phyloP scores from a whole-genome alignment of 148 eudicot genomes.

The Diospyros kaki region DNA sequence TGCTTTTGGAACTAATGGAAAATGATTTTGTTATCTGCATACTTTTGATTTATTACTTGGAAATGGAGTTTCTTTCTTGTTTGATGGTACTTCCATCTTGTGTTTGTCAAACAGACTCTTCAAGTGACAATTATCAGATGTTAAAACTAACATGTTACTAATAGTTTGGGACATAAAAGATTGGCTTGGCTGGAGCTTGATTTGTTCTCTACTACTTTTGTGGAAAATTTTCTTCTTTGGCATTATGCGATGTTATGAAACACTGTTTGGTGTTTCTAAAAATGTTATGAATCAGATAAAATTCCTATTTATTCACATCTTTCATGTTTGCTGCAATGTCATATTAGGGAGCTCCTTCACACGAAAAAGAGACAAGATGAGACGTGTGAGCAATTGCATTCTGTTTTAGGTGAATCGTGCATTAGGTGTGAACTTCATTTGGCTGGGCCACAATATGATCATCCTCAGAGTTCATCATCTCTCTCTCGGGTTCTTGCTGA shows the following conservation, averaged over 20 bases:
- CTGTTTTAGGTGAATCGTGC: slow-evolving; percentile 71
- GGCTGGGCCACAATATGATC: slow-evolving; percentile 36
- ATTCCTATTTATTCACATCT: background rate
- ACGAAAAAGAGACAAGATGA: slow-evolving; percentile 63
- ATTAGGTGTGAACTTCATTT: slow-evolving; percentile 63
- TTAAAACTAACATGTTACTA: too few species aligned
- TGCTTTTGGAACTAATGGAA: too few species aligned
- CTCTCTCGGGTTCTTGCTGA: slow-evolving; percentile 63
- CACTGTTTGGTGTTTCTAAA: background rate
- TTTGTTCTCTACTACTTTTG: background rate
- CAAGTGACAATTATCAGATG: too few species aligned
- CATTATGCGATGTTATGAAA: background rate
- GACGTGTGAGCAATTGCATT: slow-evolving; percentile 38
- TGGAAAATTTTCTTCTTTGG: background rate
- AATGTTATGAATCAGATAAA: background rate
- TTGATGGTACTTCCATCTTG: too few species aligned
- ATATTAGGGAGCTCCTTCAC: slow-evolving; percentile 63
- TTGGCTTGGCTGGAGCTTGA: background rate
- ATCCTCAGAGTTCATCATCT: slow-evolving; percentile 47
- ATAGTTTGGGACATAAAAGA: background rate
- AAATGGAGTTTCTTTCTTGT: too few species aligned
- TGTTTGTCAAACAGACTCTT: too few species aligned
- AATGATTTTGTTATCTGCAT: too few species aligned
- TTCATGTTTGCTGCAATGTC: slow-evolving; percentile 6
- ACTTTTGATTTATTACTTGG: too few species aligned